These are phyloP conservation scores for Tremellales sp. DNA, from an alignment of 1,284 basidiomycete species.

Conservation along the genomic window DNA sequence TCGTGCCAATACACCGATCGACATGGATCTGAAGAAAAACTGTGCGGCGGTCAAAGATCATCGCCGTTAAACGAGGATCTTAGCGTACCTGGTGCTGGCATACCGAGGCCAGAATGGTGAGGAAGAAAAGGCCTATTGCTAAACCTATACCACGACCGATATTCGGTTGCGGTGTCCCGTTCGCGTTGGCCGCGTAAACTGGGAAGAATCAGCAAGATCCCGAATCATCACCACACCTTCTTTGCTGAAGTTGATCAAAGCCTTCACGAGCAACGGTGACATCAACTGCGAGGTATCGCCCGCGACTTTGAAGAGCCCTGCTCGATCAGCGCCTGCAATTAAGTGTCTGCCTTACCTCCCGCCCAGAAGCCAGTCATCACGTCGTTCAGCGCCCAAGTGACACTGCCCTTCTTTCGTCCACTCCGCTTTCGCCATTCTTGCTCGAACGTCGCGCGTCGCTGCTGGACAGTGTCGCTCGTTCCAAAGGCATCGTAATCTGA, in stretches of 20 bases:
- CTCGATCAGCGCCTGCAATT: slow-evolving; percentile 6
- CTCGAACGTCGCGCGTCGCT: slow-evolving; percentile 21
- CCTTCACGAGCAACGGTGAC: slow-evolving; percentile 63
- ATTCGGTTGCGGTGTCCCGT: slow-evolving; percentile 46
- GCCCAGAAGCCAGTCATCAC: slow-evolving; percentile 68
- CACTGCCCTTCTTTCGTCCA: slow-evolving; percentile 53
- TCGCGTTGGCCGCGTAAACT: slow-evolving; percentile 39
- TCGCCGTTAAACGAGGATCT: slow-evolving; percentile 5
- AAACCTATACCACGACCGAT: slow-evolving; percentile 66
- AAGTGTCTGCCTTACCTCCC: slow-evolving; percentile 57
- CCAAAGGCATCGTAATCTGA: slow-evolving; percentile 11
- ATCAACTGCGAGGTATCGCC: slow-evolving; percentile 57
- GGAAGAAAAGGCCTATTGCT: slow-evolving; percentile 64
- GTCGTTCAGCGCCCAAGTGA: slow-evolving; percentile 68
- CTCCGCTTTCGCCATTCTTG: slow-evolving; percentile 36
- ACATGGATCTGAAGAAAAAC: slow-evolving; percentile 75
- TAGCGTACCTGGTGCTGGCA: slow-evolving; percentile 60
- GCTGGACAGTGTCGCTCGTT: slow-evolving; percentile 9
- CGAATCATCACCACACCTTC: slow-evolving; percentile 48
- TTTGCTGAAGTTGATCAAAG: slow-evolving; percentile 66
- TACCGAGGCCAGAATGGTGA: slow-evolving; percentile 59
- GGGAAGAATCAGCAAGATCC: slow-evolving; percentile 29
- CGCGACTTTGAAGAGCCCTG: slow-evolving; percentile 49
- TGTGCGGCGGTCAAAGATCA: slow-evolving; percentile 33
- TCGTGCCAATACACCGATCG: slow-evolving; percentile 64